Evolutionary conservation across 441 rosid genomes (phyloP).

Genomic region (Erodium texanum): DNA sequence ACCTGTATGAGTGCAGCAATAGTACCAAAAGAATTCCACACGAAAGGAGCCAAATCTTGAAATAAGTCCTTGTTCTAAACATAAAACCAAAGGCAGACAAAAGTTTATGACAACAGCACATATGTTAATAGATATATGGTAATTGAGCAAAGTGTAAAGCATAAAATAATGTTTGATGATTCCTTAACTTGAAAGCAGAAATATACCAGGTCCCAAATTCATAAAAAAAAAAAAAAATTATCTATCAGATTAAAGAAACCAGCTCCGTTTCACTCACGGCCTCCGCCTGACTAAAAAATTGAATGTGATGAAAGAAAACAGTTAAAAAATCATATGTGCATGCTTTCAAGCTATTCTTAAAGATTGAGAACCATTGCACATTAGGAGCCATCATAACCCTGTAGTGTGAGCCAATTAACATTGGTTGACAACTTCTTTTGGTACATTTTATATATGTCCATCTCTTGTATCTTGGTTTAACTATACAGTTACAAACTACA

Average conservation of each 20-base stretch:
- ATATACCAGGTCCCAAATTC: not conserved
- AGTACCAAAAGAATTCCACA: slow-evolving; percentile 35
- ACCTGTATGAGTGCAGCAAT: slow-evolving; percentile 33
- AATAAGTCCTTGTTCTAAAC: slow-evolving; percentile 29
- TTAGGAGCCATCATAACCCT: not conserved
- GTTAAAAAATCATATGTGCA: not conserved
- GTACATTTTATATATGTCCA: not conserved
- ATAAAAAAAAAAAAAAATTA: not conserved
- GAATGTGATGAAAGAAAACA: not conserved
- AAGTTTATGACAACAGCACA: slow-evolving; percentile 25
- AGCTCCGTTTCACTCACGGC: not conserved
- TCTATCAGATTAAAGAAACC: not conserved
- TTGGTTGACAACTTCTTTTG: not conserved
- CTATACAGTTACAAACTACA: not conserved
- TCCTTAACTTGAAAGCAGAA: not conserved
- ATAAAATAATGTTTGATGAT: not conserved
- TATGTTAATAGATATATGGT: slow-evolving; percentile 13
- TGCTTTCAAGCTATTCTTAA: not conserved
- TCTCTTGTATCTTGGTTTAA: not conserved
- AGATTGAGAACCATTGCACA: not conserved
- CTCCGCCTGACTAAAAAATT: not conserved
- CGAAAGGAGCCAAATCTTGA: slow-evolving; percentile 36
- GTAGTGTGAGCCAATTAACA: not conserved
- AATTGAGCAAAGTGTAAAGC: slow-evolving; percentile 5
- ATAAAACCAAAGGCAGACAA: slow-evolving; percentile 24